Evolutionary conservation across 176 grass and related monocot genomes (phyloP).

Genomic region (Elaeis guineensis): DNA sequence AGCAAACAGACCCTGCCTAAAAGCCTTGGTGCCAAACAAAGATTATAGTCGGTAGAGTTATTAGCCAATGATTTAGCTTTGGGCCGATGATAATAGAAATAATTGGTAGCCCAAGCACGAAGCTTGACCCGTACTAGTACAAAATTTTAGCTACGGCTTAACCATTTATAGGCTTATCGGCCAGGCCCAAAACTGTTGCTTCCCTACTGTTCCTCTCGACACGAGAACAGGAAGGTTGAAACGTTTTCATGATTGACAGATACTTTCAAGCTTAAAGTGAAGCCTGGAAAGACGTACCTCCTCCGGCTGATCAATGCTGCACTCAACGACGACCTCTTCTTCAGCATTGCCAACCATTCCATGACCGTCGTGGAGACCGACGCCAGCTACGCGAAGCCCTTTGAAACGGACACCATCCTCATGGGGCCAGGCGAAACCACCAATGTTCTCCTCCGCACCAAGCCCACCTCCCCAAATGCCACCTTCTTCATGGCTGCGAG

Average conservation of each 20-base stretch:
- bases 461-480: slow-evolving; percentile 15
- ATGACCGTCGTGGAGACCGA: slow-evolving; percentile 71
- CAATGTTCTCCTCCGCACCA: slow-evolving; percentile 47
- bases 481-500: slow-evolving; percentile 52
- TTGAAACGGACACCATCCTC: slow-evolving; percentile 35
- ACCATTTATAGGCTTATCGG: too few species aligned
- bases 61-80: too few species aligned
- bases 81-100: too few species aligned
- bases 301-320: slow-evolving; percentile 74
- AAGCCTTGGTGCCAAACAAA: too few species aligned
- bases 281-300: slow-evolving; percentile 49
- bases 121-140: too few species aligned
- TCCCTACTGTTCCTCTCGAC: too few species aligned
- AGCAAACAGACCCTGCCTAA: too few species aligned
- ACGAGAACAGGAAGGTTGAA: too few species aligned
- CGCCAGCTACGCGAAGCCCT: slow-evolving; percentile 56
- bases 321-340: slow-evolving; percentile 87
- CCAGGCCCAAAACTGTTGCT: too few species aligned
- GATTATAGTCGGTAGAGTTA: too few species aligned
- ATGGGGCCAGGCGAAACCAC: slow-evolving; percentile 73
- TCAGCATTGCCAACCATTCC: slow-evolving; percentile 66
- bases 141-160: too few species aligned
- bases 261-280: slow-evolving; percentile 62
- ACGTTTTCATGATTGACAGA: slow-evolving; percentile 17
- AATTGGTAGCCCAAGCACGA: too few species aligned